Evolutionary conservation across 2,329 filamentous ascomycete species (phyloP), one percentile per base, ranked within the genome.

Genomic region (Aureobasidium leucospermi): DNA sequence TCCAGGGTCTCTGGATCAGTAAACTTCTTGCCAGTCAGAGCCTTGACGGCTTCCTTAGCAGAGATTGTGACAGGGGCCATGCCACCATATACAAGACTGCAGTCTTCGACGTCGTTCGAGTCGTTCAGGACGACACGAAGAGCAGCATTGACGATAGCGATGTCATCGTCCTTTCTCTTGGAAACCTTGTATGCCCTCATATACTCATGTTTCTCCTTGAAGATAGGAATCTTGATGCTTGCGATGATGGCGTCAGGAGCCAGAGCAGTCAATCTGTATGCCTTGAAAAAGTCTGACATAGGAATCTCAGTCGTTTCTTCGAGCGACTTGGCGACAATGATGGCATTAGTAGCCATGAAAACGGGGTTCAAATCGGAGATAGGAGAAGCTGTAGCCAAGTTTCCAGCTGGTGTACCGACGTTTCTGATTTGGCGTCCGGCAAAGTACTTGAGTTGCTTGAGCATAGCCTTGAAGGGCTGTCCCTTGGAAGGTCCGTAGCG

Each of bases 301-400:
- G 90, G 90, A n/a, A 97, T 90, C 63, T 96, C 88, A 0, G 80
- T 88, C 60, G 89, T 88, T 65, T 86, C 80, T 0, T 80, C 80
- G 4, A 87, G 76, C 0, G 89, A 92, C 70, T 88, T 94, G 4
- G 92, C 90, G 19, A 96, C 79, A 4, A 97, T 74, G 0, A 87
- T 85, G 1, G 90, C 88, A 65, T 93, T 90, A 1, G 90, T 88
- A 3, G 90, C 92, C 71, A 96, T 88, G 53, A 99, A 86, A 0
- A 96, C 90, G 0, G 94, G 94, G 68, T 97, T 99, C 46, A 99
- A 76, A 76, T 99, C 94, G 0, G 93, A 96, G 47, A 97, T 99
- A 0, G 94, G 94, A 28, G 91, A 96, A 0, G 94, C 94, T 0
- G 94, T 99, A 1, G 88, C 92, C 34, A 99, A 75, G 68, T 97